phyloP scores from a whole-genome alignment of 2,329 filamentous ascomycete genomes.

The Huntiella moniliformis region DNA sequence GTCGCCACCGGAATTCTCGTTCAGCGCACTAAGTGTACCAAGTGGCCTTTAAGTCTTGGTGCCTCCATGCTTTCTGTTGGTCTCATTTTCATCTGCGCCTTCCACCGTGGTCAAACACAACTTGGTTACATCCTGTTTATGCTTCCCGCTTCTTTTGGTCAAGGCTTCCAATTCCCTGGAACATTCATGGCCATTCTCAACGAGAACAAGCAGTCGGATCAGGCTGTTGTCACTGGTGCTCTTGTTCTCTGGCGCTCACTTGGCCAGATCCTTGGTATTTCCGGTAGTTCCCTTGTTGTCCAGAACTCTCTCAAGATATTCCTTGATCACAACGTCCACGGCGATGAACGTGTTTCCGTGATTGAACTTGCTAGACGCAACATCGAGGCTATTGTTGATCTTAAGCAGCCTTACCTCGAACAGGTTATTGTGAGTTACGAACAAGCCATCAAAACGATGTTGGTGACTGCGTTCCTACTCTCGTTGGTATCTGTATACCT shows the following conservation, averaged over 20 bases:
- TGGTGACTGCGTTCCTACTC: conserved; percentile 25
- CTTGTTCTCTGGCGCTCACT: conserved; percentile 53
- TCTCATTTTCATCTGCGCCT: conserved; percentile 27
- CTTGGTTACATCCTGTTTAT: conserved; percentile 36
- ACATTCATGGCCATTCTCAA: conserved; percentile 45
- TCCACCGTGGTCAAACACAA: conserved; percentile 33
- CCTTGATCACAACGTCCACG: conserved; percentile 38
- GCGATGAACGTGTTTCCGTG: conserved; percentile 36
- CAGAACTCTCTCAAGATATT: conserved; percentile 50
- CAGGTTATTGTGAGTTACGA: conserved; percentile 39
- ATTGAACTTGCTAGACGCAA: conserved; percentile 32
- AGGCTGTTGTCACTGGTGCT: conserved; percentile 52
- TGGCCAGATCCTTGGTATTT: conserved; percentile 56
- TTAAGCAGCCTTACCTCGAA: conserved; percentile 27
- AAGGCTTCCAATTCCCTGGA: conserved; percentile 46
- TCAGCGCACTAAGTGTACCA: conserved; percentile 37
- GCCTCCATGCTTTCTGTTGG: conserved; percentile 30
- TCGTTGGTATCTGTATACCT: conserved; percentile 29
- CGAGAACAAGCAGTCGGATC: conserved; percentile 37
- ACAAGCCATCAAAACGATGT: conserved; percentile 29
- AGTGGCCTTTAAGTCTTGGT: conserved; percentile 38
- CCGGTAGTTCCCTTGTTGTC: conserved; percentile 49
- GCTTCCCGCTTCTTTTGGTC: conserved; percentile 35
- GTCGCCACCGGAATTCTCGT: conserved; percentile 43
- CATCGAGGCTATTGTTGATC: conserved; percentile 31